Base-by-base conservation (phyloP, 371 early-diverging fungal species). In the Vittaforma corneae region DNA sequence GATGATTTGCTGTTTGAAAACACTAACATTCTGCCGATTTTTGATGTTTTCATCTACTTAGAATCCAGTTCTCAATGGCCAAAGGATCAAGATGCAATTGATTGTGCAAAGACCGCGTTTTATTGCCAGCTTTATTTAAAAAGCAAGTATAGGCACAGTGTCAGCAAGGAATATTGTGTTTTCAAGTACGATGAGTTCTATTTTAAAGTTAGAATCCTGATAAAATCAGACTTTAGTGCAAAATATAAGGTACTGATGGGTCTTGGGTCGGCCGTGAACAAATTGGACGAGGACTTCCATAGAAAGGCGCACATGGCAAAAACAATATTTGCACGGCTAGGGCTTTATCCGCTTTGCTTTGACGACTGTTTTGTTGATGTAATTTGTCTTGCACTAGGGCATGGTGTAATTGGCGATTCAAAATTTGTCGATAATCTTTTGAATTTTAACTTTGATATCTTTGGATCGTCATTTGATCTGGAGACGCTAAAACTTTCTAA, bases 51-150 rank as follows among this genome's bases (percentile, higher is more conserved):
- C 33, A 29, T 70, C 1, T 46, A 58, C 29, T 50, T 64, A 28
- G 60, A 57, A 30, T 37, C 40, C 6, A 24, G 46, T 30, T 54
- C 11, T 16, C 22, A 65, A 22, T 71, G 71, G 71, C 71, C 71
- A 9, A 28, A 60, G 6, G 54, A 61, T 38, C 2, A 35, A 16
- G 62, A 71, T 35, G 71, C 71, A 24, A 33, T 35, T 2, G 26
- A 53, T 24, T 66, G 53, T 56, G 71, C 59, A 6, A 71, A 71
- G 40, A 67, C 67, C 1, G 71, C 71, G 9, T 54, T 71, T 14
- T 71, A 71, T 35, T 71, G 71, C 59, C 35, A 46, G 30, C 34
- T 64, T 22, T 67, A 57, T 28, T 62, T 35, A 16, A 58, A 47
- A 52, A 52, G 60, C 52, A 32, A 42, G 18, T 56, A 60, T 35